Percentiles rank a stretch among this genome's conserved stretches.
Conservation (phyloP, 2,329 filamentous ascomycete genomes). For the Colletotrichum somersetense region DNA sequence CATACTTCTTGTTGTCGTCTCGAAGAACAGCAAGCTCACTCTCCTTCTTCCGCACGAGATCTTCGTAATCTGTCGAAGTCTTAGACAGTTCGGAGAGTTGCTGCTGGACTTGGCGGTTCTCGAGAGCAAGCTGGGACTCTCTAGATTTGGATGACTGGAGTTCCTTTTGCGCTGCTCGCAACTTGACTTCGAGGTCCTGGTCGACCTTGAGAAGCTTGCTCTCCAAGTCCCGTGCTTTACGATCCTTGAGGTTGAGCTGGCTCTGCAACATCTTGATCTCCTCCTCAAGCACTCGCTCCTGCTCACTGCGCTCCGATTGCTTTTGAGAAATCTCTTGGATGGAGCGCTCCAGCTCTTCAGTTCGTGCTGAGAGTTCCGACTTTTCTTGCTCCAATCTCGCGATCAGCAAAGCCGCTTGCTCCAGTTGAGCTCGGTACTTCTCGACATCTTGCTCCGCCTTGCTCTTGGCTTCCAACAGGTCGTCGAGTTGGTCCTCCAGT, state of each 20-base stretch:
- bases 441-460: slow-evolving; percentile 88
- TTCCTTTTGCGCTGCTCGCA: slow-evolving; percentile 83
- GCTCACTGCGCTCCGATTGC: slow-evolving; percentile 79
- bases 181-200: slow-evolving; percentile 89
- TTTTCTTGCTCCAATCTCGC: slow-evolving; percentile 89
- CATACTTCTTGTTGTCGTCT: slow-evolving; percentile 84
- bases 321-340: slow-evolving; percentile 77
- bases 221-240: slow-evolving; percentile 90
- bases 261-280: slow-evolving; percentile 94
- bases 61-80: slow-evolving; percentile 95
- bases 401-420: slow-evolving; percentile 92
- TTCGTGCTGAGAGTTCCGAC: slow-evolving; percentile 74
- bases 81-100: slow-evolving; percentile 89
- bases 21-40: slow-evolving; percentile 90
- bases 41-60: slow-evolving; percentile 92
- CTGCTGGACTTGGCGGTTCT: slow-evolving; percentile 85
- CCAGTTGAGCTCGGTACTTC: slow-evolving; percentile 82
- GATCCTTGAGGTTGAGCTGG: slow-evolving; percentile 88
- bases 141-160: slow-evolving; percentile 79
- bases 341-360: slow-evolving; percentile 77
- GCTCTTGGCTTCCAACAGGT: slow-evolving; percentile 89
- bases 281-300: slow-evolving; percentile 81
- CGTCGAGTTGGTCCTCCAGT: slow-evolving; percentile 93
- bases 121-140: slow-evolving; percentile 80
- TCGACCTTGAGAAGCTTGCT: slow-evolving; percentile 85